A percentile compares a stretch with the other conserved stretches of the same genome.
Evolutionary conservation across 164 flowering plant genomes (phyloP).

Genomic region (Dillenia suffruticosa): DNA sequence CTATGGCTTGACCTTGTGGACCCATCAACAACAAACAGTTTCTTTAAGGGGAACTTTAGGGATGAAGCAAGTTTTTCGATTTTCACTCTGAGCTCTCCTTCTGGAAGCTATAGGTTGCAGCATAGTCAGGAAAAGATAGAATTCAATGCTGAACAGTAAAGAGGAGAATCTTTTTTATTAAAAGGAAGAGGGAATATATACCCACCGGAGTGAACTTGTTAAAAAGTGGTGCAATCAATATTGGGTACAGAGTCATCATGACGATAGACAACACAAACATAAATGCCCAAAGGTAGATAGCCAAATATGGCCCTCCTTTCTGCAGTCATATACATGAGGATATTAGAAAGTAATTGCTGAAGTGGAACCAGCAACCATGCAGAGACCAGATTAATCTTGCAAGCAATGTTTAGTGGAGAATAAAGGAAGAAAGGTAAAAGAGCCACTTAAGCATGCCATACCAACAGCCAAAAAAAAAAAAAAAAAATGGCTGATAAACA

Average conservation of each 20-base stretch:
- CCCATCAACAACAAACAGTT: conserved; percentile 96
- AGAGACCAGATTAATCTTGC: too few species aligned
- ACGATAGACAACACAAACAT: conserved; percentile 84
- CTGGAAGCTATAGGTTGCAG: conserved; percentile 62
- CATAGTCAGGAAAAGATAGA: not conserved
- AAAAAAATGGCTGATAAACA: not conserved
- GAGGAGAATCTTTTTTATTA: not conserved
- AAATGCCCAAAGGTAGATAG: conserved; percentile 94
- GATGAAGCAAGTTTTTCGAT: conserved; percentile 90
- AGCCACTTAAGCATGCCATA: not conserved
- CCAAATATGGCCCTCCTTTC: conserved; percentile 98
- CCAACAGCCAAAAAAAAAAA: not conserved
- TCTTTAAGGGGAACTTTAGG: conserved; percentile 90
- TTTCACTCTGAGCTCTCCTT: conserved; percentile 70
- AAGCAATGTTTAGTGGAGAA: not conserved
- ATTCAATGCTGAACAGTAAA: not conserved
- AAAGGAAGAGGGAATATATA: conserved; percentile 3
- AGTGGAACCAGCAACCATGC: not conserved
- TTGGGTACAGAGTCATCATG: conserved; percentile 93
- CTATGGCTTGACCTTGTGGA: conserved; percentile 99
- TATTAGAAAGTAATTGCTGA: not conserved
- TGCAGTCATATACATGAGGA: conserved; percentile 32
- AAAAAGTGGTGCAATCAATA: conserved; percentile 95
- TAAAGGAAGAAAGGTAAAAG: not conserved
- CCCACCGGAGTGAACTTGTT: conserved; percentile 98